Percentiles rank a stretch among this genome's conserved stretches.
Evolutionary conservation across 768 basidiomycete genomes (phyloP).

Genomic region (Tephrocybe sp.): DNA sequence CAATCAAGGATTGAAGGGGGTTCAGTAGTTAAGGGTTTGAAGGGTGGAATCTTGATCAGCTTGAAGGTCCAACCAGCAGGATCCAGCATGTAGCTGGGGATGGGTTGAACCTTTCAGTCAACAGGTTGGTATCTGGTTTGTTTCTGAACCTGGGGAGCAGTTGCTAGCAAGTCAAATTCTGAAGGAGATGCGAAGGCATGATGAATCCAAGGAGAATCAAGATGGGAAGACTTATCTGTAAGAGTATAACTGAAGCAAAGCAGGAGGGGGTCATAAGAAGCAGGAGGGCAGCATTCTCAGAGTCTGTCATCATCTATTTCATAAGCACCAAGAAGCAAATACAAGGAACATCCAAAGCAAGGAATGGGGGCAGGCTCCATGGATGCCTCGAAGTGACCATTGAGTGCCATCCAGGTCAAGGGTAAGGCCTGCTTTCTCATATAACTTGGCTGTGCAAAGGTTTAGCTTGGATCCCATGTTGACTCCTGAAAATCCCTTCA

Average conservation of each 20-base stretch:
- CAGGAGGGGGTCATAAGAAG: slow-evolving; percentile 13
- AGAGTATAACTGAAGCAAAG: slow-evolving; percentile 3
- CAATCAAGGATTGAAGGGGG: slow-evolving; percentile 6
- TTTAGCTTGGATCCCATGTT: slow-evolving; percentile 24
- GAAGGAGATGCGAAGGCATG: slow-evolving; percentile 11
- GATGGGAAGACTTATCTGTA: neutral
- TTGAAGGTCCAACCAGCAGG: slow-evolving; percentile 17
- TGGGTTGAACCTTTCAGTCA: slow-evolving; percentile 23
- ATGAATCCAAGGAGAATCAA: slow-evolving; percentile 9
- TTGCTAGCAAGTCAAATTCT: too few species aligned
- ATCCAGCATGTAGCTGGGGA: slow-evolving; percentile 25
- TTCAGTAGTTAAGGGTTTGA: slow-evolving; percentile 4
- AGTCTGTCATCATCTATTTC: neutral
- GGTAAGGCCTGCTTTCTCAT: slow-evolving; percentile 1
- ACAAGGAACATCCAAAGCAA: slow-evolving; percentile 12
- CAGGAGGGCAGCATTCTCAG: too few species aligned
- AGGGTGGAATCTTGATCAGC: slow-evolving; percentile 14
- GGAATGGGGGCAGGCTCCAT: slow-evolving; percentile 17
- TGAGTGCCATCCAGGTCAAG: slow-evolving; percentile 21
- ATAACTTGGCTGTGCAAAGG: slow-evolving; percentile 9
- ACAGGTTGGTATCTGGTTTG: slow-evolving; percentile 22
- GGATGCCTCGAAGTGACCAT: slow-evolving; percentile 27
- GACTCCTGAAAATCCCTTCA: slow-evolving; percentile 6
- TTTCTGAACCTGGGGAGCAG: too few species aligned
- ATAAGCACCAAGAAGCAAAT: neutral